phyloP scores from a whole-genome alignment of 148 eudicot genomes.

The Vaccinium vitisidaea region DNA sequence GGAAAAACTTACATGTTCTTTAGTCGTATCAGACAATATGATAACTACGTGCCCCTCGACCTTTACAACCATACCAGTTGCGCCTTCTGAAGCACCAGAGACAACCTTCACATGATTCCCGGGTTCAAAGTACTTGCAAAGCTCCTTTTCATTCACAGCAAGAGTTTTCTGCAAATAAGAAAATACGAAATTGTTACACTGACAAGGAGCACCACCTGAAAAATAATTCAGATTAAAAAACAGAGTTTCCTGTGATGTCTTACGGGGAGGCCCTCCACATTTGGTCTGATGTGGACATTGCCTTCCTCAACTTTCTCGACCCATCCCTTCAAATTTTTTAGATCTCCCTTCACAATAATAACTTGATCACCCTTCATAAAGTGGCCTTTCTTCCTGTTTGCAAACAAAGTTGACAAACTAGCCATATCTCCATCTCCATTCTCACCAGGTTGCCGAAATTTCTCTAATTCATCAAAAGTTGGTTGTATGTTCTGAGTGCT shows the following conservation, averaged over 20 bases:
- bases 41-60: conserved; percentile 88
- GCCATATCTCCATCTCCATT: conserved; percentile 85
- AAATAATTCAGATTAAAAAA: neutral
- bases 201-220: neutral
- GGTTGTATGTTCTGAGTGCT: conserved; percentile 82
- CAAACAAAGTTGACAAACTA: conserved; percentile 76
- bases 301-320: conserved; percentile 98
- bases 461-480: conserved; percentile 93
- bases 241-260: neutral
- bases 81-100: conserved; percentile 90
- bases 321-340: conserved; percentile 84
- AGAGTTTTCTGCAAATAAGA: conserved; percentile 60
- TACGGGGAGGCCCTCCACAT: conserved; percentile 81
- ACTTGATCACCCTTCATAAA: conserved; percentile 97
- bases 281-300: conserved; percentile 82
- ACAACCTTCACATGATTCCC: conserved; percentile 98
- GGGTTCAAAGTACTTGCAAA: conserved; percentile 94
- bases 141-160: conserved; percentile 81
- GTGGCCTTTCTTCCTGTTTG: conserved; percentile 98
- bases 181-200: conserved; percentile 10
- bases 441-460: conserved; percentile 80
- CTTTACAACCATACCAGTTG: conserved; percentile 96
- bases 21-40: conserved; percentile 88
- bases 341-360: conserved; percentile 89
- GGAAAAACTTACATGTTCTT: conserved; percentile 67